Evolutionary conservation across 2,329 filamentous ascomycete species (phyloP).

Genomic region (Leptodontidium sp.): DNA sequence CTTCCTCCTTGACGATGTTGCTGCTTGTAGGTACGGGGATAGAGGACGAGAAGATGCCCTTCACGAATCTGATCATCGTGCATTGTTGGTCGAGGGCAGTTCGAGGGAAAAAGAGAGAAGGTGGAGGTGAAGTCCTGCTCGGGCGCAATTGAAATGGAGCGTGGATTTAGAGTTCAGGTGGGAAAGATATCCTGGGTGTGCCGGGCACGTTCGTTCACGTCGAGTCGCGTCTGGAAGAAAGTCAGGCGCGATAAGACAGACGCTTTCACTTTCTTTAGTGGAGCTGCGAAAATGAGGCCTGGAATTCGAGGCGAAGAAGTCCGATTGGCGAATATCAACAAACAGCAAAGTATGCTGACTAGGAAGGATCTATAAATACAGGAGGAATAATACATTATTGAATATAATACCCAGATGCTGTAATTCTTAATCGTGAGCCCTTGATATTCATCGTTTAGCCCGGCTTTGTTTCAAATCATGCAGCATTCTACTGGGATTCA

Average conservation of each 20-base stretch:
- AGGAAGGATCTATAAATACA: no score
- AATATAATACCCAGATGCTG: no score
- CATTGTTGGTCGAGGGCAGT: background rate
- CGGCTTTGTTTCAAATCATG: no score
- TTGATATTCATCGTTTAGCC: no score
- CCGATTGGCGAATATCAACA: slow-evolving; percentile 11
- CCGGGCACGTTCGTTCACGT: background rate
- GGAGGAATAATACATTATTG: no score
- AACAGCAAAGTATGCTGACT: background rate
- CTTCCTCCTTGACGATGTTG: slow-evolving; percentile 7
- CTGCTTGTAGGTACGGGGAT: slow-evolving; percentile 4
- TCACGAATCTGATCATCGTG: slow-evolving; percentile 13
- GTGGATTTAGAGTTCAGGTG: slow-evolving; percentile 4
- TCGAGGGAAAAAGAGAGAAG: background rate
- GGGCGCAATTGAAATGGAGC: background rate
- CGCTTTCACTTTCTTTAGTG: no score
- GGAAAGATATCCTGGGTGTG: no score
- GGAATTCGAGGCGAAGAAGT: background rate
- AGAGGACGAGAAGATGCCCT: slow-evolving; percentile 16
- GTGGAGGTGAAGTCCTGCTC: background rate
- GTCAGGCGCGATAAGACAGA: slow-evolving; percentile 6
- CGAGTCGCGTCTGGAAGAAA: slow-evolving; percentile 5
- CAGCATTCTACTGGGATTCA: no score
- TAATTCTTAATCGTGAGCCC: no score
- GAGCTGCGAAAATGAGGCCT: background rate